Conservation (phyloP, 129 eudicot species). For the Sambucus nigra region DNA sequence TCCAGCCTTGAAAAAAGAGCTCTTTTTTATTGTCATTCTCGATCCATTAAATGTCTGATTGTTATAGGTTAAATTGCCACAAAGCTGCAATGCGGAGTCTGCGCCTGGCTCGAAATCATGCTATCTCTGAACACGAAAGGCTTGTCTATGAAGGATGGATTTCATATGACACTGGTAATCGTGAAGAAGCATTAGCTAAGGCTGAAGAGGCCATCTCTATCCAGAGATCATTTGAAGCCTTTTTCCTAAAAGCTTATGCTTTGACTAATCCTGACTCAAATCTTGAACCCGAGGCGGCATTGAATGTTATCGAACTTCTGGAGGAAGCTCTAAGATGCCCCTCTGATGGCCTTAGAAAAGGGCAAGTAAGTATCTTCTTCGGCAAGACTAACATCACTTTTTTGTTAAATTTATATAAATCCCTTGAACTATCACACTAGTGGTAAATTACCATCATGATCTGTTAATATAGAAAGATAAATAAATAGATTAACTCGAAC, state of each 20-base stretch:
- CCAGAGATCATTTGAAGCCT: slow-evolving; percentile 65
- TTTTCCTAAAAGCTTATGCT: slow-evolving; percentile 61
- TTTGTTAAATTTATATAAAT: too few relatives aligned
- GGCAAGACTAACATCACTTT: not conserved
- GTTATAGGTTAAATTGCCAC: slow-evolving; percentile 54
- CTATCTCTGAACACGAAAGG: slow-evolving; percentile 51
- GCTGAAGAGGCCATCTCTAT: slow-evolving; percentile 54
- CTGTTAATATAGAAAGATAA: too few relatives aligned
- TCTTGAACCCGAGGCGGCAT: slow-evolving; percentile 40
- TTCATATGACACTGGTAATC: slow-evolving; percentile 55
- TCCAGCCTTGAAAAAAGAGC: not conserved
- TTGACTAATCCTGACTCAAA: slow-evolving; percentile 50
- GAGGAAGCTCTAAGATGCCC: slow-evolving; percentile 77
- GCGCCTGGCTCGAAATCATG: slow-evolving; percentile 51
- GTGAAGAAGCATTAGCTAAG: slow-evolving; percentile 57
- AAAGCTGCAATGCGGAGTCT: slow-evolving; percentile 68
- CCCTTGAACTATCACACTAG: too few relatives aligned
- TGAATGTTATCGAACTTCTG: slow-evolving; percentile 46
- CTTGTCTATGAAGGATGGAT: slow-evolving; percentile 74
- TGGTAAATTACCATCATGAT: too few relatives aligned
- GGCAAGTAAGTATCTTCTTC: slow-evolving; percentile 37
- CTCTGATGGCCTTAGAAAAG: slow-evolving; percentile 67
- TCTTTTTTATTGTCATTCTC: not conserved
- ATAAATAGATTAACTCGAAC: too few relatives aligned
- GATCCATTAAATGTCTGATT: not conserved